Conservation (phyloP, 1,284 basidiomycete genomes). For the Naganishia sp. region DNA sequence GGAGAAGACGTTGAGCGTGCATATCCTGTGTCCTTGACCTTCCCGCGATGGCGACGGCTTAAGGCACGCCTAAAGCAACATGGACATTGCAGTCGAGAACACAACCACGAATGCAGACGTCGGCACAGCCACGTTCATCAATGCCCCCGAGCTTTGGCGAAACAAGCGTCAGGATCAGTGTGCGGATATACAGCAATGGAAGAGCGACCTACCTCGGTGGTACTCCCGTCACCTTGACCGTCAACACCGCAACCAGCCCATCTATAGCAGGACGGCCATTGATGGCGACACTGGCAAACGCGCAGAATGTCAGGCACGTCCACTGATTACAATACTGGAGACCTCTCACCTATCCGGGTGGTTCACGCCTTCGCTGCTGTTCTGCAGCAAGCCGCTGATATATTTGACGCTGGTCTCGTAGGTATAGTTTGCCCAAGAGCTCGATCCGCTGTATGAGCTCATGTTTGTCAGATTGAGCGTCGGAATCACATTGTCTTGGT, state of each 20-base stretch:
- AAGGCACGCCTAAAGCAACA: background rate
- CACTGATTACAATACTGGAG: slow-evolving; percentile 27
- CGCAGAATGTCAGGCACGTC: slow-evolving; percentile 53
- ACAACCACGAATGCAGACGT: slow-evolving; percentile 7
- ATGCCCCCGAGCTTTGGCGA: slow-evolving; percentile 10
- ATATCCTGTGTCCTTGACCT: too few relatives aligned
- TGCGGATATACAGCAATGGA: background rate
- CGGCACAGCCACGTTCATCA: slow-evolving; percentile 10
- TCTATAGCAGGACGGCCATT: slow-evolving; percentile 70
- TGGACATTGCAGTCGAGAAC: background rate
- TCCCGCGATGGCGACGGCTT: background rate
- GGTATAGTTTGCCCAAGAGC: slow-evolving; percentile 59
- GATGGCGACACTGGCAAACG: slow-evolving; percentile 62
- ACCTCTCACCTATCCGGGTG: slow-evolving; percentile 33
- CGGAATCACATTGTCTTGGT: slow-evolving; percentile 58
- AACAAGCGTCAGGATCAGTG: background rate
- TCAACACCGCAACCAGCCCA: slow-evolving; percentile 79
- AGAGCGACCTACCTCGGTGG: slow-evolving; percentile 36
- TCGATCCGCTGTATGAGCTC: slow-evolving; percentile 47
- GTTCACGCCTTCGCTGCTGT: slow-evolving; percentile 58
- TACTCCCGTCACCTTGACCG: slow-evolving; percentile 64
- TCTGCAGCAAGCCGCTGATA: slow-evolving; percentile 66
- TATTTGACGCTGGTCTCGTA: slow-evolving; percentile 71
- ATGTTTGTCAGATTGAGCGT: slow-evolving; percentile 63
- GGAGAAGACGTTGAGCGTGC: background rate